Base-by-base conservation (phyloP, 2,329 filamentous ascomycete genomes). In the Aspergillus pseudoviridinutans region DNA sequence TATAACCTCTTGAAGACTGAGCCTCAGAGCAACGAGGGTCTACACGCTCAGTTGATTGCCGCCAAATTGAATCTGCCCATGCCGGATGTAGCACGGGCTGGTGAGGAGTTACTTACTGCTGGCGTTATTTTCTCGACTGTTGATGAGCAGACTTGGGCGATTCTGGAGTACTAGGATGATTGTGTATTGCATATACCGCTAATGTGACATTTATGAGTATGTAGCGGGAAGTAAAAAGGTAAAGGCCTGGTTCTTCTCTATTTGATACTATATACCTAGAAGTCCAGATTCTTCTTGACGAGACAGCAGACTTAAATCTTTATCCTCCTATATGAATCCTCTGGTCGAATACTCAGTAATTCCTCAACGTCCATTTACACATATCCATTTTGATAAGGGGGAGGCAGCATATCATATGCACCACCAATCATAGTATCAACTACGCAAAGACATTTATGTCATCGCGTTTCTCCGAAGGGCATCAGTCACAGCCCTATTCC, bases 101-200 rank as follows among this genome's bases (percentile, higher is more conserved):
- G 89, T 9, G 91, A 96, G 66, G 92, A 97, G 75, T 75, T 99
- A 68, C 75, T 91, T 47, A 80, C 80, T 2, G 77, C 84, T 55
- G 91, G 92, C 29, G 71, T 91, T 66, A 90, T 96, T 63, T 99
- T 91, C 77, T 91, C 91, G 28, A 99, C 95, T 9, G 83, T 96
- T 56, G 92, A 97, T 75, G 93, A 97, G 68, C 84, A 90, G 74
- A 97, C 93, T 0, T 97, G 90, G 88, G 91, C 91, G 47, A 80
- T 96, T 61, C 79, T 97, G 59, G 90, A 95, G 58, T 84, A 58
- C 46, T 65, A 64, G 49, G 32, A 27, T 55, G 12, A 14, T 46
- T 58, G 2, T 54, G 41, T 53, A 56, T 35, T 44, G 17, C 20
- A 46, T 20, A 38, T 38, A 17, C 32, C 32, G 14, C 14, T 38